A percentile compares a stretch with the other conserved stretches of the same genome.
phyloP scores from a whole-genome alignment of 1,139 yeast genomes.

The Debaryomycetaceae sp. region DNA sequence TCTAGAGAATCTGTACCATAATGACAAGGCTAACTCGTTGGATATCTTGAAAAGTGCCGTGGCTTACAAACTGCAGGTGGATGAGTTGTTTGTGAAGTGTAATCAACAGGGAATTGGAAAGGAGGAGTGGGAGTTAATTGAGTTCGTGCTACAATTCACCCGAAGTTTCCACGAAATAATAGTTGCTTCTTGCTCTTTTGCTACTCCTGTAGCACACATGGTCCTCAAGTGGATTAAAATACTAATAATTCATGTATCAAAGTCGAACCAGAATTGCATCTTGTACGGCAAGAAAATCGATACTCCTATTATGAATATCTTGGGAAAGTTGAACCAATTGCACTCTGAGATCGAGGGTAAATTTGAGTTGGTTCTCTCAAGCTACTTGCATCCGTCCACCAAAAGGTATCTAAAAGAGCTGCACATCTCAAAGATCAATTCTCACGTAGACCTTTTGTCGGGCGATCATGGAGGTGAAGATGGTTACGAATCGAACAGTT shows the following conservation, averaged over 20 bases:
- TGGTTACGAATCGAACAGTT: conserved; percentile 5
- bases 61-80: conserved; percentile 7
- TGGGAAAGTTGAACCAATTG: conserved; percentile 2
- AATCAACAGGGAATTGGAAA: conserved; percentile 5
- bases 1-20: conserved; percentile 5
- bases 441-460: conserved; percentile 4
- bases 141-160: conserved; percentile 9
- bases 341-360: conserved; percentile 14
- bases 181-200: conserved; percentile 3
- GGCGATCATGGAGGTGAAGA: conserved; percentile 1
- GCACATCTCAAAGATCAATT: conserved; percentile 15
- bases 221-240: conserved; percentile 19
- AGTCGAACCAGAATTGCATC: conserved; percentile 5
- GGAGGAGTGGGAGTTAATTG: conserved; percentile 14
- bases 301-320: neutral
- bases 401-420: conserved; percentile 19
- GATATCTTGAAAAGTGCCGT: conserved; percentile 7
- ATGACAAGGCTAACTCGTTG: conserved; percentile 9
- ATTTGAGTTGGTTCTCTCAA: conserved; percentile 16
- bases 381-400: conserved; percentile 26
- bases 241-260: conserved; percentile 14
- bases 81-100: neutral
- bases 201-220: conserved; percentile 16
- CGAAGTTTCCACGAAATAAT: conserved; percentile 13
- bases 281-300: conserved; percentile 1